A percentile compares a stretch with the other conserved stretches of the same genome.
phyloP scores from a whole-genome alignment of 805 yeast genomes.

The Ogataea naganishii region DNA sequence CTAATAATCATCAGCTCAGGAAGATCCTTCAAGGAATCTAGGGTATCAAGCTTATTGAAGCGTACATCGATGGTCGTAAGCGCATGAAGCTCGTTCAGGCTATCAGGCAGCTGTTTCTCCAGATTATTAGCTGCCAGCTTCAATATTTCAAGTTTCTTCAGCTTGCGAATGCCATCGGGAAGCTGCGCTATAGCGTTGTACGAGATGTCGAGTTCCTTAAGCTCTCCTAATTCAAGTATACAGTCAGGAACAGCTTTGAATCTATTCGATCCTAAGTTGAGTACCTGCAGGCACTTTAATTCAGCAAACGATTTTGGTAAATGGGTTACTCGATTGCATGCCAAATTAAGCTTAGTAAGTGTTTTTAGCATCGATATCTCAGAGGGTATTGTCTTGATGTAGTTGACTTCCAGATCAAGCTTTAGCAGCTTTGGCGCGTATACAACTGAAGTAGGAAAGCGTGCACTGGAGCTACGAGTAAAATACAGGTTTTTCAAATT shows the following conservation, averaged over 20 bases:
- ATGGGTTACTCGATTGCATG: constrained; percentile 61
- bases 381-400: constrained; percentile 53
- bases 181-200: constrained; percentile 61
- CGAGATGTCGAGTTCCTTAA: constrained; percentile 68
- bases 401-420: constrained; percentile 72
- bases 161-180: constrained; percentile 52
- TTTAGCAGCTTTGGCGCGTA: constrained; percentile 60
- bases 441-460: constrained; percentile 65
- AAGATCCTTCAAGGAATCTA: constrained; percentile 46
- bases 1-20: constrained; percentile 64
- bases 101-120: constrained; percentile 39
- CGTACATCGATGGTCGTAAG: constrained; percentile 71
- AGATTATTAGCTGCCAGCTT: constrained; percentile 70
- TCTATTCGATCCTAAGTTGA: constrained; percentile 77
- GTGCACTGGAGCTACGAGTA: constrained; percentile 63
- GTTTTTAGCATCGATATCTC: constrained; percentile 44
- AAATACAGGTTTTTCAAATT: constrained; percentile 61
- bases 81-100: constrained; percentile 41
- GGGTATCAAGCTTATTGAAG: constrained; percentile 50
- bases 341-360: constrained; percentile 53
- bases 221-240: constrained; percentile 46
- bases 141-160: constrained; percentile 56
- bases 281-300: constrained; percentile 41
- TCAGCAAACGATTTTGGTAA: constrained; percentile 57
- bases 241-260: constrained; percentile 57